Evolutionary conservation across 345 rosid species (phyloP), one percentile per base, ranked within the genome.

Genomic region (Xanthoceras sorbifolium): DNA sequence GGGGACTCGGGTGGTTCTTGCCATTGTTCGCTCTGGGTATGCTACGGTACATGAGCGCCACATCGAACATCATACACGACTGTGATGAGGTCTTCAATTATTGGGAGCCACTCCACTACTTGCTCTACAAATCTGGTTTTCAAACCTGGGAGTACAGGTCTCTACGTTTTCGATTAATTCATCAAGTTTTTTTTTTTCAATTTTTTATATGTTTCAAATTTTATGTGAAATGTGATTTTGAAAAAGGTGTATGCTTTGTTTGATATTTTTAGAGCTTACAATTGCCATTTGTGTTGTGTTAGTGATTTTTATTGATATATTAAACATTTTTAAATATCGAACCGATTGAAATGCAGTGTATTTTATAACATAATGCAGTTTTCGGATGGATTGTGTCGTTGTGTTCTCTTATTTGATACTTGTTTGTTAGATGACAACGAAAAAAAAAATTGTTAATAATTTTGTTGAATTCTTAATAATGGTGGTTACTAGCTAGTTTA

Each of bases 81-180:
- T 96, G 99, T 78, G 98, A 96, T 52, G 99, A 93, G 90, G 98
- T 93, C 68, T 96, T 96, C 79, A 96, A 96, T 80, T 96, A 96
- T 83, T 96, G 99, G 99, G 98, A 96, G 80, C 99, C 99, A 64
- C 97, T 96, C 15, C 99, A 96, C 76, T 96, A 61, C 78, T 94
- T 96, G 57, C 97, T 96, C 64, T 96, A 92, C 82, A 87, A 87
- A 73, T 90, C 99, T 1, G 99, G 98, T 1, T 96, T 96, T 64
- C 99, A 96, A 77, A 96, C 98, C 14, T 96, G 98, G 98, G 99
- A 93, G 76, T 96, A 96, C 84, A 92, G 99, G 99, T 92, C 48
- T 31, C 20, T 15, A 57, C n/a, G 36, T 55, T 20, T 57, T 2
- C 0, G 25, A 12, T 57, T 40, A 26, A 9, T 20, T 10, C 6